A percentile compares a stretch with the other conserved stretches of the same genome.
These are phyloP conservation scores for Fusarium lateritium DNA, from an alignment of 2,329 filamentous ascomycete genomes.

Conservation along the genomic window DNA sequence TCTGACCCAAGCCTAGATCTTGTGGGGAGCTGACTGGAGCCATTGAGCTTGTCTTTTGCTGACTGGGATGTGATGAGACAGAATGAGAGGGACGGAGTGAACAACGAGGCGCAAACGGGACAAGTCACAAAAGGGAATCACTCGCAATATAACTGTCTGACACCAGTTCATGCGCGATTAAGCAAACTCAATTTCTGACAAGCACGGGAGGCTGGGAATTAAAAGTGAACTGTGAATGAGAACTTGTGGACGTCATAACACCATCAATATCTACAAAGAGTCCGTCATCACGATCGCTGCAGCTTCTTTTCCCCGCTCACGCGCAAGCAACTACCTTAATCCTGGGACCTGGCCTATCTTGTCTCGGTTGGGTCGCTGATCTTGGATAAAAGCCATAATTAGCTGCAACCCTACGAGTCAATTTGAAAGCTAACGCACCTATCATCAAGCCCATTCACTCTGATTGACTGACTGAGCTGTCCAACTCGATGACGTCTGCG, in stretches of 20 bases:
- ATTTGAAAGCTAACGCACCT: not conserved
- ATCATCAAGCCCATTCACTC: not conserved
- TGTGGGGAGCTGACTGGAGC: conserved; percentile 32
- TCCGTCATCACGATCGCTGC: conserved; percentile 22
- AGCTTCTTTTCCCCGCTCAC: conserved; percentile 23
- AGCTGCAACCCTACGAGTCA: conserved; percentile 4
- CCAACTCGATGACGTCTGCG: conserved; percentile 4
- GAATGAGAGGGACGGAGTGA: not conserved
- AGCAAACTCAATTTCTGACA: not conserved
- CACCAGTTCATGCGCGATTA: conserved; percentile 7
- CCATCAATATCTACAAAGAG: conserved; percentile 29
- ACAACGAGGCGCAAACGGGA: not conserved
- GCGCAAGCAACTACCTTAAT: conserved; percentile 1
- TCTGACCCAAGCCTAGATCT: conserved; percentile 31
- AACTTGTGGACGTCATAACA: conserved; percentile 33
- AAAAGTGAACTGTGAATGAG: conserved; percentile 10
- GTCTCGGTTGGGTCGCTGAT: not conserved
- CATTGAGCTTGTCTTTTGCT: conserved; percentile 22
- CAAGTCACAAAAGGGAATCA: not conserved
- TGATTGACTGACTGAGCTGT: conserved; percentile 9
- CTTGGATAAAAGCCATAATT: not conserved
- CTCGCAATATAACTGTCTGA: conserved; percentile 13
- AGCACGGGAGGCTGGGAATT: conserved; percentile 14
- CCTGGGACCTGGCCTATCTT: conserved; percentile 9
- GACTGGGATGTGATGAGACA: not conserved